These are phyloP conservation scores for Podaxis pistillaris DNA, from an alignment of 768 basidiomycete genomes.

Conservation along the genomic window DNA sequence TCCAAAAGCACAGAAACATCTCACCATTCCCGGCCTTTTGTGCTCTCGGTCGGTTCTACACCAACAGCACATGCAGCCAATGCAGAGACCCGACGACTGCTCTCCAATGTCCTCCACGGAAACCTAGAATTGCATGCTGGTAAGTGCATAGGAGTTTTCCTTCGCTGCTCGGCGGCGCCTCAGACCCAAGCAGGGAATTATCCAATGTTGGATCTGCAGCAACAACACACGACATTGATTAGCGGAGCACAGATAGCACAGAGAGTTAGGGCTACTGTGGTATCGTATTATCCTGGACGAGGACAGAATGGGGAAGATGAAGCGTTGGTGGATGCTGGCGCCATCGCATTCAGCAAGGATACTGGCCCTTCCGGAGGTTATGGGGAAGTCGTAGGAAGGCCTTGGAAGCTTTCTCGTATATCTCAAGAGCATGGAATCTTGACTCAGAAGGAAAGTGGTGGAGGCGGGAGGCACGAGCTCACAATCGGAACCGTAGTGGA, in stretches of 20 bases:
- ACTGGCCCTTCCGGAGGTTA: slow-evolving; percentile 69
- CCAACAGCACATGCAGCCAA: slow-evolving; percentile 82
- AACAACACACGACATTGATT: slow-evolving; percentile 71
- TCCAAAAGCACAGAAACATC: slow-evolving; percentile 30
- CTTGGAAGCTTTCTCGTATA: slow-evolving; percentile 63
- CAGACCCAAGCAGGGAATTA: slow-evolving; percentile 60
- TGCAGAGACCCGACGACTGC: slow-evolving; percentile 40
- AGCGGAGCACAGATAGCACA: slow-evolving; percentile 57
- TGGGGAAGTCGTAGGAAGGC: slow-evolving; percentile 67
- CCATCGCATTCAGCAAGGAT: slow-evolving; percentile 86
- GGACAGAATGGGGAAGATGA: slow-evolving; percentile 63
- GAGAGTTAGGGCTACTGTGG: slow-evolving; percentile 65
- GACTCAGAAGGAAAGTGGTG: slow-evolving; percentile 28
- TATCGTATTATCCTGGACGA: slow-evolving; percentile 78
- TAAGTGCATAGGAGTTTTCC: slow-evolving; percentile 22
- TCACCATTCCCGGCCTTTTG: slow-evolving; percentile 48
- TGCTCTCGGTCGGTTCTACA: slow-evolving; percentile 83
- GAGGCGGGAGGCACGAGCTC: slow-evolving; percentile 29
- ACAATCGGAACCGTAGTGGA: slow-evolving; percentile 62
- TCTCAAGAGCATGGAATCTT: slow-evolving; percentile 83
- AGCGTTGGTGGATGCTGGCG: slow-evolving; percentile 80
- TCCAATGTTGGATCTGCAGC: slow-evolving; percentile 81
- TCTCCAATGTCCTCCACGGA: slow-evolving; percentile 53
- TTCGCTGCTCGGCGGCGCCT: neutral
- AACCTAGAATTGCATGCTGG: slow-evolving; percentile 76